These are phyloP conservation scores for Limnanthes douglasii DNA, from an alignment of 345 rosid species.

Conservation along the genomic window DNA sequence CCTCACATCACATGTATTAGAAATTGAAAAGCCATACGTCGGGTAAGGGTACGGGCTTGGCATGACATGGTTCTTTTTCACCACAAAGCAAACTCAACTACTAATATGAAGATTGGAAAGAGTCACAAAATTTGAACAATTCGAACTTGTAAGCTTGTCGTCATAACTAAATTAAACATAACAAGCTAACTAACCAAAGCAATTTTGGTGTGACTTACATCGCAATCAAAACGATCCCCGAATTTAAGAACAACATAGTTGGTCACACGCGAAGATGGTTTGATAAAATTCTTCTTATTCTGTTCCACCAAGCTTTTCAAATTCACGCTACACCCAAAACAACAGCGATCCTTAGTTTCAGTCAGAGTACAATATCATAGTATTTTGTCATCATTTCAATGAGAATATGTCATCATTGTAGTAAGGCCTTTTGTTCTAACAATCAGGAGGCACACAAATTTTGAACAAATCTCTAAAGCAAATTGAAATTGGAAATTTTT, in stretches of 20 bases:
- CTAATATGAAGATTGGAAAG: not conserved
- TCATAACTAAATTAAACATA: not conserved
- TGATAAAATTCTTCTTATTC: conserved; percentile 52
- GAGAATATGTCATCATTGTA: too few species aligned
- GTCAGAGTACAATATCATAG: not conserved
- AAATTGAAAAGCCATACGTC: too few species aligned
- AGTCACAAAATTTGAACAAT: not conserved
- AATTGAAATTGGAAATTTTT: not conserved
- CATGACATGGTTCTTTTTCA: too few species aligned
- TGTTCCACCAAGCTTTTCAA: conserved; percentile 53
- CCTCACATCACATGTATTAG: too few species aligned
- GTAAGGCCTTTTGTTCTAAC: too few species aligned
- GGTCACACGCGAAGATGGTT: conserved; percentile 60
- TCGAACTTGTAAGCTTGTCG: not conserved
- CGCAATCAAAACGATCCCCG: conserved; percentile 23
- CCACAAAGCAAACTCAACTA: too few species aligned
- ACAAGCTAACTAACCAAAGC: not conserved
- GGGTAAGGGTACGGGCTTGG: too few species aligned
- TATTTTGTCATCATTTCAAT: not conserved
- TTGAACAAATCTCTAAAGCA: not conserved
- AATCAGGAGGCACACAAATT: too few species aligned
- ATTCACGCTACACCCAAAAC: conserved; percentile 33
- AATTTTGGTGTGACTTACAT: conserved; percentile 26
- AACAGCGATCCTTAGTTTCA: not conserved
- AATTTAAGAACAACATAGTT: conserved; percentile 52